These are phyloP conservation scores for Auricularia auricula-judae DNA, from an alignment of 768 basidiomycete species.

Conservation along the genomic window DNA sequence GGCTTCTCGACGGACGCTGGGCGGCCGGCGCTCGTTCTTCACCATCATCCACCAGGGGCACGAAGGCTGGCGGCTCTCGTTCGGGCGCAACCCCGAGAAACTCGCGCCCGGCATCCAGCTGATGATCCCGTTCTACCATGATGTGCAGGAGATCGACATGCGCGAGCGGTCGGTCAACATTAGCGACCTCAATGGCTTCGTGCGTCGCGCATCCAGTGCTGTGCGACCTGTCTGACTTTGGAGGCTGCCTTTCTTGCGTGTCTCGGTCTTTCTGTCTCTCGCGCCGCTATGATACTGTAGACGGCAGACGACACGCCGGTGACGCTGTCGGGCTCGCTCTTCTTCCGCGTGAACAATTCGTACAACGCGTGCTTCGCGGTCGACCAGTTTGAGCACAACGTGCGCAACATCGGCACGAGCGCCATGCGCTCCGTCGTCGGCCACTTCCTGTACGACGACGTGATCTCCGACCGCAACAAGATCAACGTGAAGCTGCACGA, in stretches of 20 bases:
- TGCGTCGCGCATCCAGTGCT: background rate
- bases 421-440: conserved; percentile 46
- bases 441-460: conserved; percentile 23
- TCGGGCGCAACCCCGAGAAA: conserved; percentile 35
- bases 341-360: conserved; percentile 39
- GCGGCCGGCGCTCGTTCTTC: conserved; percentile 23
- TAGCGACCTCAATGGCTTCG: conserved; percentile 23
- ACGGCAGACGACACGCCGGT: conserved; percentile 31
- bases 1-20: too few species aligned
- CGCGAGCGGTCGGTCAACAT: conserved; percentile 31
- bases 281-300: background rate
- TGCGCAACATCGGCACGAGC: conserved; percentile 41
- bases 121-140: conserved; percentile 35
- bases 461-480: conserved; percentile 44
- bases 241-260: background rate
- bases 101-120: conserved; percentile 35
- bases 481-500: conserved; percentile 36
- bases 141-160: conserved; percentile 32
- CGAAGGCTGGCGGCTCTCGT: conserved; percentile 41
- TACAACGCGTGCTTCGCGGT: conserved; percentile 46
- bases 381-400: conserved; percentile 36
- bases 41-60: conserved; percentile 42
- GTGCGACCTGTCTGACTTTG: background rate
- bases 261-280: background rate
- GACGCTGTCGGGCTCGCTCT: conserved; percentile 40